phyloP scores from a whole-genome alignment of 495 filamentous ascomycete genomes.

The Penicillium longicatenatum region DNA sequence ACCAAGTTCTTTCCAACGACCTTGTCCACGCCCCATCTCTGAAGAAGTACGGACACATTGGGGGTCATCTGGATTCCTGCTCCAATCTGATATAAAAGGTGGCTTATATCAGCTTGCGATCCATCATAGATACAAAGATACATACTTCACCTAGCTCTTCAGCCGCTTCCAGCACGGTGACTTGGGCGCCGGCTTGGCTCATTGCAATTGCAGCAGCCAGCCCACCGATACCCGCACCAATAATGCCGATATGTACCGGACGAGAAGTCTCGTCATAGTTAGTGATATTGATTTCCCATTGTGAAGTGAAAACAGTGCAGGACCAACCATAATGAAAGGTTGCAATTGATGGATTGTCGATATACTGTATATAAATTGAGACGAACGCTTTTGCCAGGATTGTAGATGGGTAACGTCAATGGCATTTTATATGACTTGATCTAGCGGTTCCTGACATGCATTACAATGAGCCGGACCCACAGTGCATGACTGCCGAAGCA shows the following conservation, averaged over 20 bases:
- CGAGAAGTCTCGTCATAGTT: slow-evolving; percentile 1
- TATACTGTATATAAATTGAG: neutral
- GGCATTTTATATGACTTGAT: too few relatives aligned
- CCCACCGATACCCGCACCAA: slow-evolving; percentile 69
- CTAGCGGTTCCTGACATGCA: too few relatives aligned
- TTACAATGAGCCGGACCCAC: too few relatives aligned
- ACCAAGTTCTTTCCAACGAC: slow-evolving; percentile 40
- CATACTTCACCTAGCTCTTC: slow-evolving; percentile 17
- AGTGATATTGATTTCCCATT: neutral
- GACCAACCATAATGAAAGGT: neutral
- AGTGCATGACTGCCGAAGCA: too few relatives aligned
- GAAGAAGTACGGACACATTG: slow-evolving; percentile 52
- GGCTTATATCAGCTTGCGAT: neutral
- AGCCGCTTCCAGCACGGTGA: slow-evolving; percentile 36
- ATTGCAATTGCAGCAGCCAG: slow-evolving; percentile 62
- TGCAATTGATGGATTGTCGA: neutral
- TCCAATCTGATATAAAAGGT: slow-evolving; percentile 40
- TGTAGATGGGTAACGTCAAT: too few relatives aligned
- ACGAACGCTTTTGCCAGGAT: too few relatives aligned
- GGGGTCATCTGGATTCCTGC: slow-evolving; percentile 63
- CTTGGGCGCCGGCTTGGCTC: slow-evolving; percentile 58
- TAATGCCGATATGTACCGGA: slow-evolving; percentile 51
- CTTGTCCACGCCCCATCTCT: slow-evolving; percentile 36
- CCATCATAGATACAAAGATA: neutral
- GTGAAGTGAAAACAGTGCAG: neutral